These are phyloP conservation scores for Penicillium pulvis DNA, from an alignment of 495 filamentous ascomycete genomes.

Conservation along the genomic window DNA sequence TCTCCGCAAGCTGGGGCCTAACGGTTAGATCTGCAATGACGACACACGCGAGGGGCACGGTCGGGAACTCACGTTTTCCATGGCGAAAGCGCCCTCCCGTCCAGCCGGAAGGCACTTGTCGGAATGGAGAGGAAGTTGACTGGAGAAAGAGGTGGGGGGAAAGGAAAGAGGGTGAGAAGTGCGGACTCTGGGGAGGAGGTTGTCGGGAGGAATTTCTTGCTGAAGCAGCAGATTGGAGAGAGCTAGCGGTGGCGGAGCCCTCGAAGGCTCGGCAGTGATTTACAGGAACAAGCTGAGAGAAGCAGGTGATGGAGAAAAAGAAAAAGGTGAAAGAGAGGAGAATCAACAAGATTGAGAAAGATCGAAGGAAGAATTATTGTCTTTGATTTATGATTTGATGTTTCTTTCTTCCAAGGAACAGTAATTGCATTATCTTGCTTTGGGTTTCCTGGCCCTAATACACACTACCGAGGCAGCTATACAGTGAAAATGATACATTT, in stretches of 20 bases:
- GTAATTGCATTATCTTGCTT: background rate
- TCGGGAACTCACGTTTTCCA: conserved; percentile 50
- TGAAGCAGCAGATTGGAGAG: conserved; percentile 28
- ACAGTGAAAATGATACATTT: background rate
- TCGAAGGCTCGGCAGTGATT: conserved; percentile 23
- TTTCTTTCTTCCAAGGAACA: background rate
- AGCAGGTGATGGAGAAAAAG: background rate
- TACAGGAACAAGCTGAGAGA: background rate
- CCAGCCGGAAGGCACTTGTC: conserved; percentile 29
- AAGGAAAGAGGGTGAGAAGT: conserved; percentile 3
- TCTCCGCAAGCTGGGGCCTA: conserved; percentile 42
- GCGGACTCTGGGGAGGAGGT: conserved; percentile 14
- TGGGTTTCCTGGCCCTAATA: background rate
- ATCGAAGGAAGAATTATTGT: background rate
- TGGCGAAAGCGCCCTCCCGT: conserved; percentile 40
- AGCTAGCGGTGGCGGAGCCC: conserved; percentile 38
- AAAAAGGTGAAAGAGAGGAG: background rate
- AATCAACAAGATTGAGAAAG: background rate
- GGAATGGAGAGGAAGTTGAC: conserved; percentile 12
- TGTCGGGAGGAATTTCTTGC: conserved; percentile 32
- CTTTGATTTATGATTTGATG: background rate
- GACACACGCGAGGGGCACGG: conserved; percentile 29
- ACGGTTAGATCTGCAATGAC: conserved; percentile 34
- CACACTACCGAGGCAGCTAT: background rate
- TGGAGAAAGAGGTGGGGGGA: conserved; percentile 15